Base-by-base conservation (phyloP, 2,329 filamentous ascomycete genomes). In the Fusarium guadeloupense region DNA sequence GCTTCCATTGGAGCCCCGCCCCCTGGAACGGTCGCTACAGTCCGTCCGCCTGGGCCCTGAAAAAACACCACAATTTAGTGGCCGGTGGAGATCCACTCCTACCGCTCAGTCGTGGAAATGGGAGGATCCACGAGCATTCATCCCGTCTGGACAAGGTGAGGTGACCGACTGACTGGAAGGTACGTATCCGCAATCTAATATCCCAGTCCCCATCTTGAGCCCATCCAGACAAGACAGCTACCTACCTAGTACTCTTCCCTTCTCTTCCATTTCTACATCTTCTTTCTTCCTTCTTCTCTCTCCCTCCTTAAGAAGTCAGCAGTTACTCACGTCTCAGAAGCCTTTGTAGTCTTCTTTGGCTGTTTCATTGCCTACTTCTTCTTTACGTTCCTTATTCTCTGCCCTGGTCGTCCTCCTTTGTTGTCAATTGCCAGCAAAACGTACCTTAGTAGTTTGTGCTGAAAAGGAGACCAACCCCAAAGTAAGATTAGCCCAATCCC, bases 161-260 rank as follows among this genome's bases (percentile, higher is more conserved):
- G 34, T 52, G 31, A 25, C 23, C 2, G 49, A 39, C 31, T n/a
- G n/a, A n/a, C n/a, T 26, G 39, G 41, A 28, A 50, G 61, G 61
- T 65, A 64, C 62, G 62, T 64, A 64, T 61, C 38, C 57, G 58
- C 49, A 62, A 60, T 63, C 57, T 65, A 65, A 65, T 65, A 65
- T 64, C 61, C 62, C 55, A n/a, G 55, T 59, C 35, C 55, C 39
- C 57, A 30, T 30, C 28, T 30, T 47, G 49, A 53, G 42, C 49
- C 49, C 41, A 53, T 53, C n/a, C 50, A 20, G 33, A 59, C 61
- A 54, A 64, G 62, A 62, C 61, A 65, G 61, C 61, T 65, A 59
- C 59, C 57, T 10, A n/a, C n/a, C n/a, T n/a, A n/a, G n/a, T 25
- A 9, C 23, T 25, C 8, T 26, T 26, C 25, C 25, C 33, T 46